Percentiles rank a stretch among this genome's conserved stretches.
These are phyloP conservation scores for Oropetium thomaeum DNA, from an alignment of 176 grass and related monocot species.

Conservation along the genomic window DNA sequence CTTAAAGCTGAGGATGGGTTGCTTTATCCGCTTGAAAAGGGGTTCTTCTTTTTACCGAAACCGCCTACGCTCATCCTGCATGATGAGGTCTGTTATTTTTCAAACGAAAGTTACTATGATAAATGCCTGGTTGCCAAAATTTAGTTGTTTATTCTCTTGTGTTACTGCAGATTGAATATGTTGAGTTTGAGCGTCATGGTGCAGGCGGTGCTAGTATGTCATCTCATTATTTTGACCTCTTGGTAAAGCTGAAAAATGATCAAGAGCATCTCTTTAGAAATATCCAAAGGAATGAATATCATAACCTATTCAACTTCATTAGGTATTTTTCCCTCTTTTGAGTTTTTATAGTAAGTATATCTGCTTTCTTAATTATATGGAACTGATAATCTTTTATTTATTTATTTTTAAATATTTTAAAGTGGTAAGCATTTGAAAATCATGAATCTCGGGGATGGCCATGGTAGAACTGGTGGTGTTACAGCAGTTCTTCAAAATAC, in stretches of 20 bases:
- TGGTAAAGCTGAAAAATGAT: constrained; percentile 70
- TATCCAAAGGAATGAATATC: constrained; percentile 84
- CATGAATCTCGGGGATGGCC: constrained; percentile 83
- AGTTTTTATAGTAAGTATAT: constrained; percentile 1
- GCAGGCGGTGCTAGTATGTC: constrained; percentile 64
- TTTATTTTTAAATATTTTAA: constrained; percentile 15
- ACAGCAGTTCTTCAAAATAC: constrained; percentile 58
- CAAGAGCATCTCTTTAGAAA: constrained; percentile 90
- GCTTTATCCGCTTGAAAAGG: constrained; percentile 94
- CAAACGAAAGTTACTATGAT: background rate
- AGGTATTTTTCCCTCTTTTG: constrained; percentile 40
- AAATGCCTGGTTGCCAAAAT: background rate
- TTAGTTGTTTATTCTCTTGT: background rate
- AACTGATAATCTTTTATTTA: constrained; percentile 13
- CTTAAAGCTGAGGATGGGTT: constrained; percentile 98
- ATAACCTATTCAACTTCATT: constrained; percentile 77
- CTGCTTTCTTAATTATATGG: background rate
- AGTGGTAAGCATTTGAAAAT: constrained; percentile 89
- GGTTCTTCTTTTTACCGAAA: constrained; percentile 97
- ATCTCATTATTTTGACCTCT: constrained; percentile 84
- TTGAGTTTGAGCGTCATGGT: constrained; percentile 81
- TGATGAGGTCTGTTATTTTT: constrained; percentile 56
- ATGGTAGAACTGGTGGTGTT: constrained; percentile 60
- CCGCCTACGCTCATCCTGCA: constrained; percentile 95
- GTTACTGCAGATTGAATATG: constrained; percentile 62